Evolutionary conservation across 768 basidiomycete genomes (phyloP).

Genomic region (Suillus discolor): DNA sequence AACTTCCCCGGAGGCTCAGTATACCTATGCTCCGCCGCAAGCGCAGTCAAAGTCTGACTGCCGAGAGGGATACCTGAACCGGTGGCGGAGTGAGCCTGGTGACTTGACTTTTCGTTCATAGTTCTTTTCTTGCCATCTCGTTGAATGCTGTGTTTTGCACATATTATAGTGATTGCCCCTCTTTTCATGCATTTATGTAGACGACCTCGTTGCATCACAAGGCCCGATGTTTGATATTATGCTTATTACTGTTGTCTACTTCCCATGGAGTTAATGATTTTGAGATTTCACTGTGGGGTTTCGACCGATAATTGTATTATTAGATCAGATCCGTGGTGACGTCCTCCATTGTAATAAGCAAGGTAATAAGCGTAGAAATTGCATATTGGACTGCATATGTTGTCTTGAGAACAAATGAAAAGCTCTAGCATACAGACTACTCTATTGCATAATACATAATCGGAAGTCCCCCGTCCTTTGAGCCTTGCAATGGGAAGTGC

Average conservation of each 20-base stretch:
- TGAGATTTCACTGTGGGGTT: not conserved
- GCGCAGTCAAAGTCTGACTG: conserved; percentile 14
- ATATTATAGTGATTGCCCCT: not conserved
- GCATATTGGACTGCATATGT: not conserved
- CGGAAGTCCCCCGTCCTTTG: not conserved
- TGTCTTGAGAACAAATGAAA: not conserved
- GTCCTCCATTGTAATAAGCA: not conserved
- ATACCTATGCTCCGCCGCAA: conserved; percentile 33
- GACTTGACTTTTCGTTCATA: not conserved
- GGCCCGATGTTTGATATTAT: not conserved
- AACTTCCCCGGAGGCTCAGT: conserved; percentile 29
- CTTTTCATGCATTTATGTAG: not conserved
- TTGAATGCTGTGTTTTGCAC: not conserved
- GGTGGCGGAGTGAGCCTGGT: no score
- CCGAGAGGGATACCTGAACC: not conserved
- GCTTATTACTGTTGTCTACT: not conserved
- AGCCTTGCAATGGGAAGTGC: not conserved
- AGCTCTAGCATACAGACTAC: not conserved
- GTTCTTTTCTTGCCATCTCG: not conserved
- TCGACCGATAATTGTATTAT: not conserved
- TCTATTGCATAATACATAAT: not conserved
- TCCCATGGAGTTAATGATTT: not conserved
- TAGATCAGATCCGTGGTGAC: not conserved
- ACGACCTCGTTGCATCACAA: not conserved
- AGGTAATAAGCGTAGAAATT: not conserved